Percentiles rank a stretch among this genome's conserved stretches.
Evolutionary conservation across 2,329 filamentous ascomycete genomes (phyloP).

Genomic region (Ilyonectria destructans): DNA sequence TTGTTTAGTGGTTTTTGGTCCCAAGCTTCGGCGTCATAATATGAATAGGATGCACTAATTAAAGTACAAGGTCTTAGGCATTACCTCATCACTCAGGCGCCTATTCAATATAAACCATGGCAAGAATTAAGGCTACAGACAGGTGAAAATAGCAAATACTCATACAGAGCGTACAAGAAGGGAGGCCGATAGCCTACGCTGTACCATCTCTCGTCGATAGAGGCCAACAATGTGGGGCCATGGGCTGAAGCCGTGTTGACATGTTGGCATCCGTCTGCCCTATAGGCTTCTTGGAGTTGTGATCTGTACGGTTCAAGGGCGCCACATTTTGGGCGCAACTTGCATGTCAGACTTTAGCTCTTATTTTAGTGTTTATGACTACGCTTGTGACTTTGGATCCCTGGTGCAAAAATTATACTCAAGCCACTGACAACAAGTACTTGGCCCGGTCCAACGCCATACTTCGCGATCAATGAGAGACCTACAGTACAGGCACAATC

Average conservation of each 20-base stretch:
- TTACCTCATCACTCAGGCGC: too few relatives aligned
- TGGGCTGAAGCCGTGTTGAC: neutral
- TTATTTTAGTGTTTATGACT: neutral
- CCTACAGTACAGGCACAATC: too few relatives aligned
- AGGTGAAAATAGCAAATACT: neutral
- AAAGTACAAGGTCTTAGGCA: too few relatives aligned
- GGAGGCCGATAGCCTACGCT: neutral
- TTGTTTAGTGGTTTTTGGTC: too few relatives aligned
- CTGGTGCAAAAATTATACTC: neutral
- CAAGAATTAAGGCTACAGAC: too few relatives aligned
- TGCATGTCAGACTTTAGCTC: neutral
- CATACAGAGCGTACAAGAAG: neutral
- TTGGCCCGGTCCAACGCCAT: neutral
- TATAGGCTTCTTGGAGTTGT: neutral
- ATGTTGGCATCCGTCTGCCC: neutral
- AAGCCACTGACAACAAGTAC: neutral
- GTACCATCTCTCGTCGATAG: neutral
- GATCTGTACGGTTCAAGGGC: too few relatives aligned
- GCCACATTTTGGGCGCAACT: neutral
- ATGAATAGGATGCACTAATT: too few relatives aligned
- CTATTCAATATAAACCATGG: too few relatives aligned
- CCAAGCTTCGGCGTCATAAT: too few relatives aligned
- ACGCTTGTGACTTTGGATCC: neutral
- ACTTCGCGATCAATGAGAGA: neutral
- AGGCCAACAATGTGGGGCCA: neutral